Evolutionary conservation across 495 filamentous ascomycete species (phyloP).

Genomic region (Neohortaea acidophila): DNA sequence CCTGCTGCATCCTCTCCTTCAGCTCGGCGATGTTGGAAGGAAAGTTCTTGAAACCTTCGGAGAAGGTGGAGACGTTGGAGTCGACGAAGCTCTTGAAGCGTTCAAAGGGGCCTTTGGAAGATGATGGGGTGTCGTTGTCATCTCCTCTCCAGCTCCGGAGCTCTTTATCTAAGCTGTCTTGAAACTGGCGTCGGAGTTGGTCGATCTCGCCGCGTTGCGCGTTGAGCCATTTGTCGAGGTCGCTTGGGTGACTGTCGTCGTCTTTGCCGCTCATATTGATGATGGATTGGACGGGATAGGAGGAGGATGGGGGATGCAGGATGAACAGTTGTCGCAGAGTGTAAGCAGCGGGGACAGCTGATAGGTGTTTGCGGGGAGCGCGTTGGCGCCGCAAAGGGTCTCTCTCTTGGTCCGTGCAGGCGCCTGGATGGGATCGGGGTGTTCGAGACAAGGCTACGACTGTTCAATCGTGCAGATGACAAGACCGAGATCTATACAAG

Average conservation of each 20-base stretch:
- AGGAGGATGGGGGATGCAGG: no score
- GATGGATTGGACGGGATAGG: no score
- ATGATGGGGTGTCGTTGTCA: background rate
- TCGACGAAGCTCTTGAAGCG: conserved; percentile 46
- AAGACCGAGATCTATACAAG: no score
- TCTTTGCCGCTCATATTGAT: conserved; percentile 9
- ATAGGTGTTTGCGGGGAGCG: no score
- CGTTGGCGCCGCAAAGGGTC: no score
- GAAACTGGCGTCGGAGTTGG: conserved; percentile 6
- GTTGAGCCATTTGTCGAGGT: conserved; percentile 1
- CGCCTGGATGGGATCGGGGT: no score
- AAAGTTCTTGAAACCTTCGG: conserved; percentile 38
- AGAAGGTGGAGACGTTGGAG: conserved; percentile 39
- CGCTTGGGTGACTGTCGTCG: background rate
- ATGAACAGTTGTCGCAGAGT: no score
- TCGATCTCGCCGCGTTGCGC: conserved; percentile 2
- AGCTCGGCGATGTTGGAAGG: conserved; percentile 23
- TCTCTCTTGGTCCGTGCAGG: no score
- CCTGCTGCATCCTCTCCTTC: conserved; percentile 4
- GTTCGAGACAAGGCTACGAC: no score
- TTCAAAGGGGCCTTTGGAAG: conserved; percentile 33
- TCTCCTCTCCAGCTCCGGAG: background rate
- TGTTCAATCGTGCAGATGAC: no score
- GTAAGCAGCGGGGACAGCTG: no score
- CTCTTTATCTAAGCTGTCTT: conserved; percentile 6